These are phyloP conservation scores for Brassica juncea DNA, from an alignment of 345 rosid species.

Conservation along the genomic window DNA sequence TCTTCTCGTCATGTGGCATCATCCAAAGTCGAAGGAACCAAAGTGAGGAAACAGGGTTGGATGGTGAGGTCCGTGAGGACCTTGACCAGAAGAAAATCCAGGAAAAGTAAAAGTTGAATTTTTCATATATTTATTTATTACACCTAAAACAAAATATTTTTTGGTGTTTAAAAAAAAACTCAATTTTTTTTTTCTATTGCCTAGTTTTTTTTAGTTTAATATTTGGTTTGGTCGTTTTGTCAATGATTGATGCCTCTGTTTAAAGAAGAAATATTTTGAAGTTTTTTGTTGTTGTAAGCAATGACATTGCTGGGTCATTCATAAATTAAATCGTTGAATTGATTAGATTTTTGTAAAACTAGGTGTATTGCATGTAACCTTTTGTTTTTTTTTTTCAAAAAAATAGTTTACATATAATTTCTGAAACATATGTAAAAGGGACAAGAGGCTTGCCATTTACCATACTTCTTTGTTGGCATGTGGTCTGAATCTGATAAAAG, in stretches of 20 bases:
- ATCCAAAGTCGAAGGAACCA: conserved; percentile 70
- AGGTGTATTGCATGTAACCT: background rate
- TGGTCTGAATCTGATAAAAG: conserved; percentile 40
- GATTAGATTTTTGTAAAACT: background rate
- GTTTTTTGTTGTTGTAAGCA: conserved; percentile 32
- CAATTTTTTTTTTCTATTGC: background rate
- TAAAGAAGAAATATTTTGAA: conserved; percentile 23
- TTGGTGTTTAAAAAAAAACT: background rate
- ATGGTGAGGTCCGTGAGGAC: conserved; percentile 63
- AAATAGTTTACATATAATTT: background rate
- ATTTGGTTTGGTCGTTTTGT: conserved; percentile 22
- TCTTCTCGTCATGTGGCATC: conserved; percentile 68
- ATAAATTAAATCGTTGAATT: background rate
- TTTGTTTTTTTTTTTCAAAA: background rate
- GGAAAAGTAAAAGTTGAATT: conserved; percentile 40
- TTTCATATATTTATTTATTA: background rate
- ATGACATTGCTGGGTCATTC: conserved; percentile 24
- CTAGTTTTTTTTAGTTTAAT: conserved; percentile 14
- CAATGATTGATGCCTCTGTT: conserved; percentile 37
- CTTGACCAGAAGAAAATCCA: conserved; percentile 71
- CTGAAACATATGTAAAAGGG: conserved; percentile 14
- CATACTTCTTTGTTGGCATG: conserved; percentile 42
- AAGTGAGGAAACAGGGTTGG: conserved; percentile 79
- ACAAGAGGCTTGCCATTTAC: conserved; percentile 31
- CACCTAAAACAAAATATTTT: conserved; percentile 4